A percentile compares a stretch with the other conserved stretches of the same genome.
These are phyloP conservation scores for Nakazawaea wyomingensis DNA, from an alignment of 805 yeast genomes.

Conservation along the genomic window DNA sequence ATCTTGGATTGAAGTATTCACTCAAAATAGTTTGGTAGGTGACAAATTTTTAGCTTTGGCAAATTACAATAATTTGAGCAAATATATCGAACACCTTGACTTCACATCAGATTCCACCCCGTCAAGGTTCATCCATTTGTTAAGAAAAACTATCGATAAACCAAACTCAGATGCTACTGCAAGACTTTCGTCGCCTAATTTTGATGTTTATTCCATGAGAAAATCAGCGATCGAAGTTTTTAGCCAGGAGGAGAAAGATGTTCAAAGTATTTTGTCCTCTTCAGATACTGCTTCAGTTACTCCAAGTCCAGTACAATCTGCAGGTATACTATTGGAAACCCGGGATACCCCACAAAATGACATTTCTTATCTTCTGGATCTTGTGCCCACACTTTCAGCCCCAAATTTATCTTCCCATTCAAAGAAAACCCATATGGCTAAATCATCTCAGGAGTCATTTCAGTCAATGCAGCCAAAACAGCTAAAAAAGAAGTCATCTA, in stretches of 20 bases:
- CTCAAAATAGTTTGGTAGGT: slow-evolving; percentile 52
- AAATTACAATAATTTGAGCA: slow-evolving; percentile 48
- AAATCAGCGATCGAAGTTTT: slow-evolving; percentile 14
- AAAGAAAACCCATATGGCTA: slow-evolving; percentile 3
- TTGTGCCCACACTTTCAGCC: slow-evolving; percentile 31
- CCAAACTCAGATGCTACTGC: slow-evolving; percentile 15
- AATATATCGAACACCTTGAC: slow-evolving; percentile 30
- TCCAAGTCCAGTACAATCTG: slow-evolving; percentile 1
- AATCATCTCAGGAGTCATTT: slow-evolving; percentile 3
- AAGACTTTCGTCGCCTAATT: slow-evolving; percentile 2
- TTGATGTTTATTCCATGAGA: slow-evolving; percentile 12
- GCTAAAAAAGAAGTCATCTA: slow-evolving; percentile 1
- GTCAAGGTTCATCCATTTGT: slow-evolving; percentile 49
- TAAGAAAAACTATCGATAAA: slow-evolving; percentile 38
- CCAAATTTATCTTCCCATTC: slow-evolving; percentile 20
- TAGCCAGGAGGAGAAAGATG: slow-evolving; percentile 6
- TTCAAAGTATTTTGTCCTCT: slow-evolving; percentile 5
- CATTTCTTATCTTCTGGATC: slow-evolving; percentile 22
- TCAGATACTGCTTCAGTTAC: slow-evolving; percentile 1
- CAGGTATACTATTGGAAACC: neutral
- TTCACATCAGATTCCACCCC: slow-evolving; percentile 46
- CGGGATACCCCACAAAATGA: neutral
- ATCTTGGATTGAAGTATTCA: slow-evolving; percentile 68
- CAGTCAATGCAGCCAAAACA: slow-evolving; percentile 4
- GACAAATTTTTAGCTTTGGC: slow-evolving; percentile 60